Evolutionary conservation across 2,329 filamentous ascomycete genomes (phyloP).

Genomic region (Sclerotinia glacialis): DNA sequence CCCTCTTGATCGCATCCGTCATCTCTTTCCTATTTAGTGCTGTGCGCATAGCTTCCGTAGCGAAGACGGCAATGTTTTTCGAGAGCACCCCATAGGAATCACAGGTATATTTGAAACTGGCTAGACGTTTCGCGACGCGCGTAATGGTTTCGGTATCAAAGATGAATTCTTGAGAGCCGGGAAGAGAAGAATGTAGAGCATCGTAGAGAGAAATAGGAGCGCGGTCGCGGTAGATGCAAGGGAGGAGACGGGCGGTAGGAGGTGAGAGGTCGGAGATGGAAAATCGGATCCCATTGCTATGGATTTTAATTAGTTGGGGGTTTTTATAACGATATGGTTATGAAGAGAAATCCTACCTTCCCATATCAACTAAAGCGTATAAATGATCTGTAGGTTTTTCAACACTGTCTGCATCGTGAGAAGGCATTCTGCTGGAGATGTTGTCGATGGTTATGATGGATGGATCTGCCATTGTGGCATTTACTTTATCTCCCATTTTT

Average conservation of each 20-base stretch:
- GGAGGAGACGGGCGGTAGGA: slow-evolving; percentile 67
- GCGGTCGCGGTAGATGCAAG: slow-evolving; percentile 74
- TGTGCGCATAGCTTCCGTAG: slow-evolving; percentile 84
- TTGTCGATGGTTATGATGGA: slow-evolving; percentile 37
- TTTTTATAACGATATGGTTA: neutral
- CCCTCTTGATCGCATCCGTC: slow-evolving; percentile 58
- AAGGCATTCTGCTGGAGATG: slow-evolving; percentile 34
- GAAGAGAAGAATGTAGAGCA: slow-evolving; percentile 57
- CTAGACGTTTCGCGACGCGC: slow-evolving; percentile 63
- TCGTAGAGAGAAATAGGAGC: slow-evolving; percentile 85
- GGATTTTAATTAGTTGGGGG: slow-evolving; percentile 21
- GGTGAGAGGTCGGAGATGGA: slow-evolving; percentile 80
- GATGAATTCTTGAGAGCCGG: slow-evolving; percentile 36
- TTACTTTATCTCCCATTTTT: neutral
- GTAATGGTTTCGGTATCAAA: slow-evolving; percentile 58
- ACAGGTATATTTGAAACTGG: slow-evolving; percentile 70
- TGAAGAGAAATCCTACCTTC: slow-evolving; percentile 36
- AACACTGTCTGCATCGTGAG: slow-evolving; percentile 24
- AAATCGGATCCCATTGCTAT: slow-evolving; percentile 88
- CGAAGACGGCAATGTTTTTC: slow-evolving; percentile 69
- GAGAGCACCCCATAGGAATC: slow-evolving; percentile 64
- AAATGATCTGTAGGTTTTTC: slow-evolving; percentile 27
- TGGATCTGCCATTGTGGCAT: neutral
- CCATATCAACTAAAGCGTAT: slow-evolving; percentile 40
- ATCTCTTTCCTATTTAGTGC: slow-evolving; percentile 72